A percentile compares a stretch with the other conserved stretches of the same genome.
phyloP scores from a whole-genome alignment of 2,329 filamentous ascomycete species.

The Escovopsis sp. region DNA sequence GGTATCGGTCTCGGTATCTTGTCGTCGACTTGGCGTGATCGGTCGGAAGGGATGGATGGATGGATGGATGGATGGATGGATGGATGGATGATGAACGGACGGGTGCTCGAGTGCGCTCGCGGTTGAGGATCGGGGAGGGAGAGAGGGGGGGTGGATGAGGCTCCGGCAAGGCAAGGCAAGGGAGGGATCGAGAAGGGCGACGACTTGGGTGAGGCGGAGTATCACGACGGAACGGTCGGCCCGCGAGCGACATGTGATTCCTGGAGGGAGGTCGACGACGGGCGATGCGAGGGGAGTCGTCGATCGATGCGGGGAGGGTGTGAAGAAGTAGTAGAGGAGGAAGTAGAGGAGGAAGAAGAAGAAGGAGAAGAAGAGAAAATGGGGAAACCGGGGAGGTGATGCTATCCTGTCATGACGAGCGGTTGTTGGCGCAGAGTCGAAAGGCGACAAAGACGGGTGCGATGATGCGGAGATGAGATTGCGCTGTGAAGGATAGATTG shows the following conservation, averaged over 20 bases:
- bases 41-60: not conserved
- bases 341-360: no score
- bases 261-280: not conserved
- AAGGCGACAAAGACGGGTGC: no score
- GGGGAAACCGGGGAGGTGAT: not conserved
- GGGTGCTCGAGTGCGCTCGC: not conserved
- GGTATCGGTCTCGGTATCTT: slow-evolving; percentile 11
- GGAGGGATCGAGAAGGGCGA: slow-evolving; percentile 1
- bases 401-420: not conserved
- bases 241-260: slow-evolving; percentile 7
- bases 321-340: not conserved
- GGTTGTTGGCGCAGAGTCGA: not conserved
- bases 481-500: no score
- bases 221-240: slow-evolving; percentile 2
- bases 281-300: not conserved
- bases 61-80: not conserved
- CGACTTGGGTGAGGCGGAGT: not conserved
- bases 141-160: no score
- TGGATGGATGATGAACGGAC: not conserved
- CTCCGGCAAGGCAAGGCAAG: no score
- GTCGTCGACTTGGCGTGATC: slow-evolving; percentile 6
- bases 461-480: no score
- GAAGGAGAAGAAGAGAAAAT: no score
- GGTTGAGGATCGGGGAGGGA: not conserved
- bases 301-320: not conserved